These are phyloP conservation scores for Protea cynaroides DNA, from an alignment of 164 flowering plant genomes.

Conservation along the genomic window DNA sequence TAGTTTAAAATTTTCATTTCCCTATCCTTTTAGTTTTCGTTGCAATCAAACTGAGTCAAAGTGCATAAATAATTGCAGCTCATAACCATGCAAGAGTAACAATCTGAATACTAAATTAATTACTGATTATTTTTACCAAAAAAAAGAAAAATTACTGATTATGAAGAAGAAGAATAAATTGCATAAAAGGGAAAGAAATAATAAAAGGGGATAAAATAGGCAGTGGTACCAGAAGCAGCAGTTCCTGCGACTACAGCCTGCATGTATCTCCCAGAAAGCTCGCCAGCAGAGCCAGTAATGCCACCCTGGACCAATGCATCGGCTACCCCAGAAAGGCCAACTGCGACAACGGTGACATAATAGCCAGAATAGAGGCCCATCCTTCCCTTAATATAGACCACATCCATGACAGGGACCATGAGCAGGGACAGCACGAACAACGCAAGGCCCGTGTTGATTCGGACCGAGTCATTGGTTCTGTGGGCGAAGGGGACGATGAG, in stretches of 20 bases:
- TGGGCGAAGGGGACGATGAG: constrained; percentile 46
- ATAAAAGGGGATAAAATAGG: too few relatives aligned
- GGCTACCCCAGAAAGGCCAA: constrained; percentile 57
- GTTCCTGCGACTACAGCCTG: constrained; percentile 94
- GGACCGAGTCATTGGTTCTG: constrained; percentile 31
- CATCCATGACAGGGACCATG: constrained; percentile 71
- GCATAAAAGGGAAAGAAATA: too few relatives aligned
- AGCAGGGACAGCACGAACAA: constrained; percentile 51
- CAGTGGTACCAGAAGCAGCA: constrained; percentile 93
- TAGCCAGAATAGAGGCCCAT: too few relatives aligned
- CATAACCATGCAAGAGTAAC: too few relatives aligned
- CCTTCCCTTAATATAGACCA: constrained; percentile 52
- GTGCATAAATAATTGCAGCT: too few relatives aligned
- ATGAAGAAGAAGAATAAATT: too few relatives aligned
- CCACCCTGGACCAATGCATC: constrained; percentile 90
- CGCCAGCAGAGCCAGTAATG: constrained; percentile 82
- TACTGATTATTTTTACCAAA: too few relatives aligned
- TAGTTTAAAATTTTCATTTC: too few relatives aligned
- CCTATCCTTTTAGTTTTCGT: too few relatives aligned
- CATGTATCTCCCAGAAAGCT: constrained; percentile 86
- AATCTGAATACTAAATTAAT: too few relatives aligned
- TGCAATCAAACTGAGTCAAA: too few relatives aligned
- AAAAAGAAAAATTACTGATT: too few relatives aligned
- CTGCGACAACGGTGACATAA: constrained; percentile 56
- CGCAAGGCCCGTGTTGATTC: constrained; percentile 73